A percentile compares a stretch with the other conserved stretches of the same genome.
phyloP scores from a whole-genome alignment of 1,284 basidiomycete species.

The Irpex sp. region DNA sequence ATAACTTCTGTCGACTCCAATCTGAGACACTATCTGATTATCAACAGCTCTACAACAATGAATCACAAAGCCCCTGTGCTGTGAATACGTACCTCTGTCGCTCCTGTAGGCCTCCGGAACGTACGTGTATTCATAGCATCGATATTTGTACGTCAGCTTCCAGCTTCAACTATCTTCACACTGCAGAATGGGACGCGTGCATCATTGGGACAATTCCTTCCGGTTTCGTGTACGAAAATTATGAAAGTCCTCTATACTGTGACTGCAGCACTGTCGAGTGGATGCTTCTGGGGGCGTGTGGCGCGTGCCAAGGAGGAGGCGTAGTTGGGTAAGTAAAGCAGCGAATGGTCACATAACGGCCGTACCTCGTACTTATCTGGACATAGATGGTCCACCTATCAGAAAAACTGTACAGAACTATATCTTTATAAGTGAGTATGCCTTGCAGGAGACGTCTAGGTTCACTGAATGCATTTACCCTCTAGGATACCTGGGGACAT shows the following conservation, averaged over 20 bases:
- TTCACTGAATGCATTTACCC: not conserved
- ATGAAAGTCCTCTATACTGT: not conserved
- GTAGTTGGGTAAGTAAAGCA: not conserved
- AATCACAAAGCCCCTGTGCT: not conserved
- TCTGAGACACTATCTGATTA: not conserved
- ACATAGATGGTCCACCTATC: not conserved
- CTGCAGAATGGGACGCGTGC: not conserved
- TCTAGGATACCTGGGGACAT: constrained; percentile 1
- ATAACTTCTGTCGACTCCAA: not conserved
- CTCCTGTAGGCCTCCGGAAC: not conserved
- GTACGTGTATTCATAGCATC: not conserved
- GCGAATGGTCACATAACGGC: no score
- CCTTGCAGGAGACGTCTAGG: not conserved
- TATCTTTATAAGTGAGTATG: not conserved
- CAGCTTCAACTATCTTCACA: not conserved
- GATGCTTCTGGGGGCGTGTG: not conserved
- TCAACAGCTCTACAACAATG: not conserved
- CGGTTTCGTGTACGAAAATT: not conserved
- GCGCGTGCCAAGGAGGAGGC: not conserved
- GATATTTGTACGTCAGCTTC: not conserved
- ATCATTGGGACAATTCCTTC: not conserved
- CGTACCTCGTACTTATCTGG: not conserved
- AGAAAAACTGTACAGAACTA: not conserved
- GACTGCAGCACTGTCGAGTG: not conserved
- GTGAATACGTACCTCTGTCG: not conserved